These are phyloP conservation scores for Omphalotus olearius DNA, from an alignment of 1,284 basidiomycete species.

Conservation along the genomic window DNA sequence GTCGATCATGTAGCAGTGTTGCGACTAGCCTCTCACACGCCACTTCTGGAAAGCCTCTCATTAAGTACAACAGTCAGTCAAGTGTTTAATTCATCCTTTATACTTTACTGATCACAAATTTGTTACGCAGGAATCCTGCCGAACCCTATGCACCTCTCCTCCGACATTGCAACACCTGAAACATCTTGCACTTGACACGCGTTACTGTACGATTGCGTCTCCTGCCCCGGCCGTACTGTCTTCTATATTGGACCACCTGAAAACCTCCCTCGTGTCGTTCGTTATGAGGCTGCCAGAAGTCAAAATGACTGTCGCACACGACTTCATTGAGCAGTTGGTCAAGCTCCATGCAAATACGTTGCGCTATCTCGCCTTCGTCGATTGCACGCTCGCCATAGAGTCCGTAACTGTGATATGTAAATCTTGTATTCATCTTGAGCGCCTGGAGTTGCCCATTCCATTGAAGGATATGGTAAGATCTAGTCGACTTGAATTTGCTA, in stretches of 20 bases:
- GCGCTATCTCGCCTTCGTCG: slow-evolving; percentile 41
- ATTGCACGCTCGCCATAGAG: slow-evolving; percentile 37
- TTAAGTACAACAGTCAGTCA: slow-evolving; percentile 49
- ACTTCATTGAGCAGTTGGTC: slow-evolving; percentile 40
- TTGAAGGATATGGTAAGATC: slow-evolving; percentile 45
- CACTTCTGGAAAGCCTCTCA: slow-evolving; percentile 53
- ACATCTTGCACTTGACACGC: slow-evolving; percentile 52
- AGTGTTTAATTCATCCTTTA: background rate
- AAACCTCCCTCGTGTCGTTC: slow-evolving; percentile 41
- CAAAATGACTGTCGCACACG: slow-evolving; percentile 30
- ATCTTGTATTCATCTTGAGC: slow-evolving; percentile 41
- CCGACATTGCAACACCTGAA: slow-evolving; percentile 41
- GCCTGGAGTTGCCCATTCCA: slow-evolving; percentile 46
- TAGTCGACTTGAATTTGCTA: background rate
- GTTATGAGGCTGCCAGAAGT: slow-evolving; percentile 46
- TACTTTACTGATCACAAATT: background rate
- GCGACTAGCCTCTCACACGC: slow-evolving; percentile 39
- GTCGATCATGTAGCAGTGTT: slow-evolving; percentile 48
- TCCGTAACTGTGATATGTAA: slow-evolving; percentile 38
- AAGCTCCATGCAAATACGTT: slow-evolving; percentile 41
- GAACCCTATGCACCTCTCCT: slow-evolving; percentile 24
- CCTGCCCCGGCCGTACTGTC: slow-evolving; percentile 31
- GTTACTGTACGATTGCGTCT: slow-evolving; percentile 29
- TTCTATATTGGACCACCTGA: slow-evolving; percentile 32
- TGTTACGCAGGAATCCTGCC: slow-evolving; percentile 35